phyloP scores from a whole-genome alignment of 208 protist genomes.

The Strigomonas culicis region DNA sequence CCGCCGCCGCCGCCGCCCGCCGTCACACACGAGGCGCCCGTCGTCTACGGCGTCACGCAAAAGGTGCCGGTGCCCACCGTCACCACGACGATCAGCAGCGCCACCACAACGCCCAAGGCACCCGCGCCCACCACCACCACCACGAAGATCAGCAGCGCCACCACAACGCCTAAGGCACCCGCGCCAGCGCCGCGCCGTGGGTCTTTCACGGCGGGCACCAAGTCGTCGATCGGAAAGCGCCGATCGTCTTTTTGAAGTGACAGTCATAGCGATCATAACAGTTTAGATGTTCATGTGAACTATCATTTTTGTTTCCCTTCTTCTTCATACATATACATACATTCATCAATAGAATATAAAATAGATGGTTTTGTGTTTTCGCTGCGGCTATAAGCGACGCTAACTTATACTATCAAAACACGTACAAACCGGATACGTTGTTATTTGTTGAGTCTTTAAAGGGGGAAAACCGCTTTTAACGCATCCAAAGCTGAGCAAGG shows the following conservation, averaged over 20 bases:
- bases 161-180: background rate
- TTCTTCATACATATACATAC: background rate
- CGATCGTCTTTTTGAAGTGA: conserved; percentile 26
- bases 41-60: conserved; percentile 2
- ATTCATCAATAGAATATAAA: conserved; percentile 3
- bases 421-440: too few species aligned
- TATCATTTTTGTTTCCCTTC: background rate
- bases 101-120: background rate
- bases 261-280: background rate
- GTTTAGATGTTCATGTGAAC: background rate
- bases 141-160: background rate
- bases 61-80: background rate
- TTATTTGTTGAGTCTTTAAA: too few species aligned
- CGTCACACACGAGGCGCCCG: background rate
- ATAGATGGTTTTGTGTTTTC: background rate
- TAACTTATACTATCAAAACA: too few species aligned
- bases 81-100: background rate
- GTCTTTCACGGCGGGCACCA: conserved; percentile 1
- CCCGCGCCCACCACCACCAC: background rate
- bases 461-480: too few species aligned
- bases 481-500: too few species aligned
- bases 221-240: background rate
- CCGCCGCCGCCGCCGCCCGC: conserved; percentile 25
- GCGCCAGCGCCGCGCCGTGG: conserved; percentile 3
- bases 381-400: too few species aligned